These are phyloP conservation scores for Nakaseomyces nivariensis DNA, from an alignment of 1,139 yeast species.

Conservation along the genomic window DNA sequence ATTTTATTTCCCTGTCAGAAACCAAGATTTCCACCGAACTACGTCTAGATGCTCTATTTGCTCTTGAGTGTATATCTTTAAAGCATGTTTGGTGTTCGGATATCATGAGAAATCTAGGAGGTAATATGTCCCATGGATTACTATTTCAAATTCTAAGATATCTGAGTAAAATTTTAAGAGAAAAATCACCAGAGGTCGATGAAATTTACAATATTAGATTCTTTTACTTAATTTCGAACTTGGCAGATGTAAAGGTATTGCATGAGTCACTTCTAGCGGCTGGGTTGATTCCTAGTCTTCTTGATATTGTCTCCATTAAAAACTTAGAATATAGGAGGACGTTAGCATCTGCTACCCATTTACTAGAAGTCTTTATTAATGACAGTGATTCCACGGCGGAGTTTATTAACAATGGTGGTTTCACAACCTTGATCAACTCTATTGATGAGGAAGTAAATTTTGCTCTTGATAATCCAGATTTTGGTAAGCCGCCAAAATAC, in stretches of 20 bases:
- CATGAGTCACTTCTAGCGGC: slow-evolving; percentile 48
- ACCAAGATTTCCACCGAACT: slow-evolving; percentile 39
- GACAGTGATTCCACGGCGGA: slow-evolving; percentile 41
- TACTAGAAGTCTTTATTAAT: slow-evolving; percentile 46
- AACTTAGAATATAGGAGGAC: slow-evolving; percentile 44
- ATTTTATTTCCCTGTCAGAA: slow-evolving; percentile 52
- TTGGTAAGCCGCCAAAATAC: slow-evolving; percentile 44
- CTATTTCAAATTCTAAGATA: slow-evolving; percentile 62
- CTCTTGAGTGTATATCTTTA: slow-evolving; percentile 62
- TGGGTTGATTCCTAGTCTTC: slow-evolving; percentile 59
- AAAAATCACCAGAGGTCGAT: slow-evolving; percentile 30
- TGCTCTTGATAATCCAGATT: slow-evolving; percentile 48
- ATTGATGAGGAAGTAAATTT: slow-evolving; percentile 59
- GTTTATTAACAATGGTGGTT: slow-evolving; percentile 61
- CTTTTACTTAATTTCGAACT: slow-evolving; percentile 48
- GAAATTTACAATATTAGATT: slow-evolving; percentile 46
- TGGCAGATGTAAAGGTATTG: slow-evolving; percentile 46
- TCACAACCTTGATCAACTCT: slow-evolving; percentile 48
- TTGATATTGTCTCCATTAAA: slow-evolving; percentile 49
- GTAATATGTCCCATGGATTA: slow-evolving; percentile 79
- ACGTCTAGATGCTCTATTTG: slow-evolving; percentile 51
- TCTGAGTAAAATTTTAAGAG: slow-evolving; percentile 39
- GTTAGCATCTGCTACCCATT: slow-evolving; percentile 55
- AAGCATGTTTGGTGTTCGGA: slow-evolving; percentile 70
- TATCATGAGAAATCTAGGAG: slow-evolving; percentile 73